phyloP scores from a whole-genome alignment of 78 protist genomes.

The Guillardia theta region DNA sequence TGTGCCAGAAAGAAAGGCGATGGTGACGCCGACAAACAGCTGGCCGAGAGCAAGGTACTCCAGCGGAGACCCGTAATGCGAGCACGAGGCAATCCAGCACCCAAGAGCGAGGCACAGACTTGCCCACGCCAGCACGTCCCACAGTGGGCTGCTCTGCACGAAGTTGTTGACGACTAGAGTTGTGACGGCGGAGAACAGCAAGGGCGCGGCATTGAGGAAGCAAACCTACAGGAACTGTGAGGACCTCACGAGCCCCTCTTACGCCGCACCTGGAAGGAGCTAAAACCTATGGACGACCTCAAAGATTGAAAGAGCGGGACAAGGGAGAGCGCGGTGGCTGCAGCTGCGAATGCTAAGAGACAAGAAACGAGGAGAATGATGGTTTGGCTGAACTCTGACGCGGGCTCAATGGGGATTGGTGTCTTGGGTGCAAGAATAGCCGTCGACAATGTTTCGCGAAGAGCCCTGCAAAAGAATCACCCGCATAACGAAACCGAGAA shows the following conservation, averaged over 20 bases:
- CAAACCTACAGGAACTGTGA: no score
- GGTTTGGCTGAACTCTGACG: no score
- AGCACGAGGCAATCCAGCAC: neutral
- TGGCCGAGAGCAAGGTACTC: neutral
- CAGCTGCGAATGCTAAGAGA: neutral
- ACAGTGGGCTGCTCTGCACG: neutral
- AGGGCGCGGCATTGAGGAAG: neutral
- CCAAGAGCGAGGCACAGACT: neutral
- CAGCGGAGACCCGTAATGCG: neutral
- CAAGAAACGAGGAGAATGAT: neutral
- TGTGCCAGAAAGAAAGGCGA: neutral
- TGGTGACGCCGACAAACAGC: neutral
- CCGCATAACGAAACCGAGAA: no score
- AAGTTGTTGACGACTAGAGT: neutral
- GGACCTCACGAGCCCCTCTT: no score
- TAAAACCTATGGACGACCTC: neutral
- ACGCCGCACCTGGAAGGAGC: constrained; percentile 24
- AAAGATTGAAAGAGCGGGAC: neutral
- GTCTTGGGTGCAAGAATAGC: no score
- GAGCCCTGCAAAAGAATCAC: no score
- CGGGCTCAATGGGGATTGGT: no score
- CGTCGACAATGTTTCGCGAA: no score
- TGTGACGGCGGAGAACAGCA: neutral
- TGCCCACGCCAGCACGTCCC: constrained; percentile 4
- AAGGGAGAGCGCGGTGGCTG: neutral